Evolutionary conservation across 345 rosid genomes (phyloP), one percentile per base, ranked within the genome.

Genomic region (Populus nigra): DNA sequence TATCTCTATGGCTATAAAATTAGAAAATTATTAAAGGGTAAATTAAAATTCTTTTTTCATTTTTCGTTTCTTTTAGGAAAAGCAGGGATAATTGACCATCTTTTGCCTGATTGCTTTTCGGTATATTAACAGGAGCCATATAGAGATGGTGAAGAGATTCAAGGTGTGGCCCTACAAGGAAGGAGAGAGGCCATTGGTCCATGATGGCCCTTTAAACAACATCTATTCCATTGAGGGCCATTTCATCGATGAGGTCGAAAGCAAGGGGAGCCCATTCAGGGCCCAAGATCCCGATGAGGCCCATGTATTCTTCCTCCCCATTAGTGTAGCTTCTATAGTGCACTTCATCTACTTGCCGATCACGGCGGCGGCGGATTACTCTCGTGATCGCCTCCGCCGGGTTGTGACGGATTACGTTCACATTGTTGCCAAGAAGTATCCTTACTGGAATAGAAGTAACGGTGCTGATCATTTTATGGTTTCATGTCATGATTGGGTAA

Each of bases 401-500:
- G 45, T 88, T 22, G 20, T 78, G 31, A 57, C 29, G 5, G 92
- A 91, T 50, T 90, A 90, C 71, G 71, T 86, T 68, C 16, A 67
- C 15, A 79, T 85, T 5, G 69, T 86, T 3, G 81, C 88, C 5
- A 31, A 80, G 13, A 89, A 87, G 66, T 83, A 89, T 70, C 90
- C 91, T 27, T 91, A 83, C 8, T 91, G 93, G 96, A 91, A 88
- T 9, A 77, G 90, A 10, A 86, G 86, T 73, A 23, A 7, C 1
- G 96, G 96, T 4, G 89, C 91, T 55, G 96, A 90, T 36, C 91
- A 88, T 62, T 90, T 90, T 74, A 69, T 88, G 76, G 79, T 90
- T 23, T 88, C 91, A 1, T 88, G 91, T 53, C 93, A 89, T 71
- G 95, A 89, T 69, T 91, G 95, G 93, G 92, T 89, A 80, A 76